phyloP scores from a whole-genome alignment of 805 yeast species.

The Kurtzmaniella fragi region DNA sequence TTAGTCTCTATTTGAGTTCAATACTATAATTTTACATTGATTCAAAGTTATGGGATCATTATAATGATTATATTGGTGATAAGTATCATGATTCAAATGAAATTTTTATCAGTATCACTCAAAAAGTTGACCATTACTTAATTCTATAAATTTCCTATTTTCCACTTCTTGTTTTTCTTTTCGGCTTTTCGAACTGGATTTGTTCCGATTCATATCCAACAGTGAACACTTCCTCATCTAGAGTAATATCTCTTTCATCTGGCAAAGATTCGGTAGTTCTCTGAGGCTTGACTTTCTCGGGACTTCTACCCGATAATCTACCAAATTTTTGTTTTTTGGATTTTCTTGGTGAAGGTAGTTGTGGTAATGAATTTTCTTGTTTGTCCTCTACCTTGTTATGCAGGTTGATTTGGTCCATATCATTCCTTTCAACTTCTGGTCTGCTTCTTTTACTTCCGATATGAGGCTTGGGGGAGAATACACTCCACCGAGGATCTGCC shows the following conservation, averaged over 20 bases:
- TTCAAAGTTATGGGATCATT: too few species aligned
- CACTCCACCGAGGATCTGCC: constrained; percentile 48
- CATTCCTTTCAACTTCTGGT: constrained; percentile 6
- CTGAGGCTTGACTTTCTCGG: neutral
- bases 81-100: too few species aligned
- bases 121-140: too few species aligned
- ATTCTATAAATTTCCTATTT: too few species aligned
- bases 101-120: too few species aligned
- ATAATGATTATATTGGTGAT: too few species aligned
- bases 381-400: constrained; percentile 1
- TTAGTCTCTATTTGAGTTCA: too few species aligned
- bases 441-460: constrained; percentile 18
- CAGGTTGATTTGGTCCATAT: constrained; percentile 4
- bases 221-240: constrained; percentile 2
- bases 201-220: constrained; percentile 3
- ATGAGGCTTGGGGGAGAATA: constrained; percentile 41
- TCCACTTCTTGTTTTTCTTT: too few species aligned
- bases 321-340: constrained; percentile 42
- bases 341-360: constrained; percentile 52
- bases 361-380: constrained; percentile 7
- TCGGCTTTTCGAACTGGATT: neutral
- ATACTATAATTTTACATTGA: too few species aligned
- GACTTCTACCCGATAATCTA: constrained; percentile 34
- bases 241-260: neutral
- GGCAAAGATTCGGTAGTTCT: too few species aligned